Evolutionary conservation across 2,329 filamentous ascomycete genomes (phyloP), one percentile per base, ranked within the genome.

Genomic region (Scedosporium aurantiacum): DNA sequence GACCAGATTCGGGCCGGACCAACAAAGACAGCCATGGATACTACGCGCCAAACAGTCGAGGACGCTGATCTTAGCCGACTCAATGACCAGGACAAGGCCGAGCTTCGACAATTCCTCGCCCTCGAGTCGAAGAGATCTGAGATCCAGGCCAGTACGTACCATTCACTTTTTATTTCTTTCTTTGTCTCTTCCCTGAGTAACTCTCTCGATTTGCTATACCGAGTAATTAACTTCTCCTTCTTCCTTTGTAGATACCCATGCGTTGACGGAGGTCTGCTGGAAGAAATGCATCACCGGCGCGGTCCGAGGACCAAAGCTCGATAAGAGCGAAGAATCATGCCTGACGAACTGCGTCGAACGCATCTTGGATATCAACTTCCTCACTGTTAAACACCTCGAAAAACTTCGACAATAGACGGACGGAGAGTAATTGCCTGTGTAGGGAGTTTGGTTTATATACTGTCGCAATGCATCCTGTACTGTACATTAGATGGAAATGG

Each of bases 281-380:
- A 91, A 87, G 72, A 97, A 97, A 78, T 99, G 94, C 79, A 80
- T 97, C 64, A 88, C 89, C 7, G 79, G 85, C 60, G 81, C 80
- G 62, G 87, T 97, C 72, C 86, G 86, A 67, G 82, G 80, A 64
- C 83, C 85, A 28, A 83, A 85, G 68, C 79, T 99, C 66, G 90
- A 95, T 67, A 83, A 81, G 69, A 78, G 75, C 64, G 94, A 99
- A 78, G 87, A 94, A 77, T 76, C 79, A 7, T 99, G 94, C 74
- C 82, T 96, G 72, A 80, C 86, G 73, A 97, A 96, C 79, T 99
- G 94, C 71, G 91, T 97, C 62, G 90, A 96, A 69, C 82, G 94
- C 62, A 97, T 95, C 76, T 82, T 97, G 77, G 94, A 99, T 74
- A 83, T 91, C 65, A 94, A 93, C 76, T 76, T 89, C 66, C 79